phyloP scores from a whole-genome alignment of 2,329 filamentous ascomycete genomes.

The Stagonosporopsis cucurbitacearum region DNA sequence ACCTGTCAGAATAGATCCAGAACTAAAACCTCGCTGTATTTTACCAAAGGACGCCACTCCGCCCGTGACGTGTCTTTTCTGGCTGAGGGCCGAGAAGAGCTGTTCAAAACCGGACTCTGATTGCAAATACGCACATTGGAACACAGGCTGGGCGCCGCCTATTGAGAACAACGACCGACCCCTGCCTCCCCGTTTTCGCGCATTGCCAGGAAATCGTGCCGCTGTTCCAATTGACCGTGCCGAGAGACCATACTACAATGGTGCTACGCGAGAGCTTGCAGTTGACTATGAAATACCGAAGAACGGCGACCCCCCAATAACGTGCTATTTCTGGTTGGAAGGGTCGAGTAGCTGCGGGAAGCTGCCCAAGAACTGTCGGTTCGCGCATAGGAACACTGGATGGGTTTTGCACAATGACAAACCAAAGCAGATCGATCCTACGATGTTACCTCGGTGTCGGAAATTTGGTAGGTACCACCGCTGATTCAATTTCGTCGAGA shows the following conservation, averaged over 20 bases:
- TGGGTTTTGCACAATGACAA: background rate
- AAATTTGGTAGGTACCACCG: conserved; percentile 1
- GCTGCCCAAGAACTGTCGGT: conserved; percentile 15
- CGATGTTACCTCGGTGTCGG: background rate
- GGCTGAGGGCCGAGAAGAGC: conserved; percentile 16
- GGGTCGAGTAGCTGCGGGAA: conserved; percentile 3
- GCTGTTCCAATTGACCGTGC: background rate
- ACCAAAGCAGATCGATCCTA: background rate
- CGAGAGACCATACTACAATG: background rate
- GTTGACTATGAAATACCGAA: background rate
- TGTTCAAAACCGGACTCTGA: conserved; percentile 26
- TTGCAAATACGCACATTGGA: conserved; percentile 13
- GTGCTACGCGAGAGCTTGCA: background rate
- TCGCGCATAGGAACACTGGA: conserved; percentile 11
- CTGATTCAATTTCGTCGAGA: too few relatives aligned
- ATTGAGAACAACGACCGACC: background rate
- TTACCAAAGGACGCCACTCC: conserved; percentile 5
- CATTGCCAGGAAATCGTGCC: too few relatives aligned
- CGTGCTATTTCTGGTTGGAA: conserved; percentile 28
- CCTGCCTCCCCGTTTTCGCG: too few relatives aligned
- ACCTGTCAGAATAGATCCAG: conserved; percentile 20
- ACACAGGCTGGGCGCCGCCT: conserved; percentile 29
- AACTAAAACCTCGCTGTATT: background rate
- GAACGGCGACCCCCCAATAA: conserved; percentile 1
- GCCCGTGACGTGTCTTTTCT: conserved; percentile 26